Percentiles rank a stretch among this genome's conserved stretches.
Conservation (phyloP, 805 yeast genomes). For the Kluyveromyces lactis region DNA sequence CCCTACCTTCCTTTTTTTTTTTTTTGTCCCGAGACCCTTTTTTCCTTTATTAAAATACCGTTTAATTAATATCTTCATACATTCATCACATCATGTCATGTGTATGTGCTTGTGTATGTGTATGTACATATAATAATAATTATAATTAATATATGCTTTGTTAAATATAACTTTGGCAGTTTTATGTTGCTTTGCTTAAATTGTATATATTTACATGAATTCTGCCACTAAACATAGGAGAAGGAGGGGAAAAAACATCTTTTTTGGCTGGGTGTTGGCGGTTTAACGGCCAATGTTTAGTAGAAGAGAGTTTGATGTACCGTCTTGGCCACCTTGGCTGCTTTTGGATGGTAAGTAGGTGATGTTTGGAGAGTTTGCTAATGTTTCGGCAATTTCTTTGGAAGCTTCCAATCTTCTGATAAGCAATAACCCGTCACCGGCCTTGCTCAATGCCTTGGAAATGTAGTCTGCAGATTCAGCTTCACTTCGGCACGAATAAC, state of each 20-base stretch:
- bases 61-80: neutral
- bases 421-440: slow-evolving; percentile 91
- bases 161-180: too few species aligned
- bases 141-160: too few species aligned
- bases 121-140: too few species aligned
- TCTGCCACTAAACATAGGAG: too few species aligned
- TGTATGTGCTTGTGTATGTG: too few species aligned
- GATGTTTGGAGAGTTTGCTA: slow-evolving; percentile 75
- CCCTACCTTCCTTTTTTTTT: neutral
- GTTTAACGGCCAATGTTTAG: slow-evolving; percentile 60
- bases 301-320: slow-evolving; percentile 44
- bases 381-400: slow-evolving; percentile 85
- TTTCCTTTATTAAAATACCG: slow-evolving; percentile 1
- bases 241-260: too few species aligned
- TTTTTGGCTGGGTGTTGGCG: too few species aligned
- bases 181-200: too few species aligned
- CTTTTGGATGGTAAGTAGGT: slow-evolving; percentile 70
- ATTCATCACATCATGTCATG: too few species aligned
- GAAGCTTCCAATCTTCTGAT: slow-evolving; percentile 96
- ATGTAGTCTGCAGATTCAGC: slow-evolving; percentile 97
- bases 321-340: slow-evolving; percentile 30
- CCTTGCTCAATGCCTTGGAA: slow-evolving; percentile 83
- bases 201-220: too few species aligned
- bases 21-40: neutral
- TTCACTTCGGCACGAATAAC: slow-evolving; percentile 97